These are phyloP conservation scores for Sporothrix inflata DNA, from an alignment of 2,329 filamentous ascomycete species.

Conservation along the genomic window DNA sequence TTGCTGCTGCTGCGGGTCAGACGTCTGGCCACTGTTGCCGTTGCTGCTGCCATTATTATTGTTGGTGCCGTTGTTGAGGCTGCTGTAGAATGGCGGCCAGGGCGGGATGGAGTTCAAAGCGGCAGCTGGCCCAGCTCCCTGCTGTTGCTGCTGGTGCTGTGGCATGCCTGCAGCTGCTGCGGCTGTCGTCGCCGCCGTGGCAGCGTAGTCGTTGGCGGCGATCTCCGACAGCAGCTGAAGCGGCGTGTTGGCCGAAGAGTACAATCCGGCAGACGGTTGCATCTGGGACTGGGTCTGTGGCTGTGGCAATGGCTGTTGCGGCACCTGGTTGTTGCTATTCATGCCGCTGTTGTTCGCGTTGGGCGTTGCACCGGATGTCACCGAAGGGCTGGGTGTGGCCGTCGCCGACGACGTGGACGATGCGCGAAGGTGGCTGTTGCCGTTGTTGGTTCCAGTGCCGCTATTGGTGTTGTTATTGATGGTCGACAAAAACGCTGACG, in stretches of 20 bases:
- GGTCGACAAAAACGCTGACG: constrained; percentile 10
- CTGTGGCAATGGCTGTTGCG: not conserved
- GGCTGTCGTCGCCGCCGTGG: constrained; percentile 32
- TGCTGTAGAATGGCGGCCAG: constrained; percentile 29
- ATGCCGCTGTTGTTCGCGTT: constrained; percentile 28
- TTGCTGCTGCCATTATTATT: constrained; percentile 30
- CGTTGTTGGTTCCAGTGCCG: not conserved
- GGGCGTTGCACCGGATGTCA: not conserved
- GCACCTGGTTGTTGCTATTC: constrained; percentile 34
- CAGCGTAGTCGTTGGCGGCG: constrained; percentile 49
- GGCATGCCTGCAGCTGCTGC: constrained; percentile 28
- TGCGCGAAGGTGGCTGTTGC: constrained; percentile 31
- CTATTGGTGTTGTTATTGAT: constrained; percentile 2
- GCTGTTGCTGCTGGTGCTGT: constrained; percentile 38
- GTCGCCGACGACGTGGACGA: constrained; percentile 27
- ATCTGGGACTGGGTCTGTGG: not conserved
- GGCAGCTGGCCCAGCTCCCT: not conserved
- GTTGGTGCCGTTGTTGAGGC: not conserved
- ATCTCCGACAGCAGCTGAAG: constrained; percentile 62
- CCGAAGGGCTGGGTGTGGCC: constrained; percentile 3
- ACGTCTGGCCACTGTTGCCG: not conserved
- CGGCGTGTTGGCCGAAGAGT: constrained; percentile 52
- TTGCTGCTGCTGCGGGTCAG: constrained; percentile 27
- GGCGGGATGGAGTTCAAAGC: not conserved
- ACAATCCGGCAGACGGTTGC: constrained; percentile 27